Evolutionary conservation across 2,329 filamentous ascomycete species (phyloP), one percentile per base, ranked within the genome.

Genomic region (Pseudocercospora musae): DNA sequence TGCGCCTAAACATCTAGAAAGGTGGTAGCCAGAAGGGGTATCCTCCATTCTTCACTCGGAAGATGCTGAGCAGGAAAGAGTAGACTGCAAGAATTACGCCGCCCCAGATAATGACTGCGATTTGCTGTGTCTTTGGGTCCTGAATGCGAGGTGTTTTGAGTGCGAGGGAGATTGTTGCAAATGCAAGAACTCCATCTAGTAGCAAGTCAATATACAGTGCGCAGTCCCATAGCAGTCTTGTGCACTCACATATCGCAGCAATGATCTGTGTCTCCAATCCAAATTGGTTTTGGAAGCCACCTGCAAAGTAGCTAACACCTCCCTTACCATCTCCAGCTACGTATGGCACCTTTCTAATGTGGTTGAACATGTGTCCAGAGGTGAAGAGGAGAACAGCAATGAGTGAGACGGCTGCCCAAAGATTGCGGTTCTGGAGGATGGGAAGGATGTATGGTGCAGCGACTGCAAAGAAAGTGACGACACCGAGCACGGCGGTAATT

Each of bases 341-440:
- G 71, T 99, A 99, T 2, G 95, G 95, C 2, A 96, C 91, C 76
- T 95, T 94, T 70, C 96, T 87, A 74, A 99, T 99, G 74, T 97
- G 93, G 78, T 98, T 99, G 84, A 96, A 99, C 96, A 99, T 99
- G 79, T 98, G 93, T 42, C 95, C 96, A 71, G 90, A 95, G 52
- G 90, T 97, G 79, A 98, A 99, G 62, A 97, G 82, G 46, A 99
- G 85, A 66, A 99, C 93, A 13, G 88, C 83, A 72, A 98, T 92
- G 69, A 99, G 81, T 77, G 90, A 96, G 72, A 96, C 78, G 21
- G 90, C 91, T 23, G 94, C 93, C 95, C 95, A 99, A 18, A 98
- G 79, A 72, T 96, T 98, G 70, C 94, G 89, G 81, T 89, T 97
- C 77, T 92, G 91, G 37, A 97, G 76, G 63, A 97, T 73, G 2